These are phyloP conservation scores for Zygnema circumcarinatum DNA, from an alignment of 139 green algal genomes.

Conservation along the genomic window DNA sequence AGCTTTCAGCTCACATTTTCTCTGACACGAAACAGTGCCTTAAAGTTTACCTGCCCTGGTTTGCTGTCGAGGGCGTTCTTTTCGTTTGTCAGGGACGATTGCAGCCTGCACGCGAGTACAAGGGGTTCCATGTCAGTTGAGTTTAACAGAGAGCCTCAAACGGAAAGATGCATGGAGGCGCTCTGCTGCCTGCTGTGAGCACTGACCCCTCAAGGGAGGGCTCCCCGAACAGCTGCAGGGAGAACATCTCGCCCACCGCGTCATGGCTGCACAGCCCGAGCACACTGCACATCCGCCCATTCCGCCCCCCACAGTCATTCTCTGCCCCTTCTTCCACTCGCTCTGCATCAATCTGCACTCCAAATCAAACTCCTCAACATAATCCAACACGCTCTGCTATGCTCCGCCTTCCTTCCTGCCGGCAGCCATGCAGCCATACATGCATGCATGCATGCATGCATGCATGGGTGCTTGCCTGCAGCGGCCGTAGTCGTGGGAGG, in stretches of 20 bases:
- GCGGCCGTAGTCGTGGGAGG: conserved; percentile 11
- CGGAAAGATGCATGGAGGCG: too few relatives aligned
- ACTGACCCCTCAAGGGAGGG: neutral
- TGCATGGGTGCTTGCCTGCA: neutral
- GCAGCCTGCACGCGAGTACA: too few relatives aligned
- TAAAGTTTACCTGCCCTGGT: neutral
- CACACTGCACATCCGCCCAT: neutral
- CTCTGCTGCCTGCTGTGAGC: neutral
- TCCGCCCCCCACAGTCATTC: neutral
- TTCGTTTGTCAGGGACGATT: neutral
- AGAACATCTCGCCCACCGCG: neutral
- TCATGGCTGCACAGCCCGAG: neutral
- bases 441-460: neutral
- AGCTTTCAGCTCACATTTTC: too few relatives aligned
- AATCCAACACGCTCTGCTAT: neutral
- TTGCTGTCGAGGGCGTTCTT: neutral
- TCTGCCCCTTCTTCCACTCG: neutral
- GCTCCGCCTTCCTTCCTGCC: neutral
- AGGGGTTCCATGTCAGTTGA: neutral
- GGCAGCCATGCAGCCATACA: too few relatives aligned
- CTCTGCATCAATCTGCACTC: neutral
- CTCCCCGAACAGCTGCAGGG: neutral
- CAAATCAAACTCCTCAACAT: neutral
- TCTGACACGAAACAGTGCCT: too few relatives aligned
- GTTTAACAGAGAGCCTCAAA: too few relatives aligned